Evolutionary conservation across 352 stramenopile genomes (phyloP), one percentile per base, ranked within the genome.

Genomic region (Thalassiosira mediterranea): DNA sequence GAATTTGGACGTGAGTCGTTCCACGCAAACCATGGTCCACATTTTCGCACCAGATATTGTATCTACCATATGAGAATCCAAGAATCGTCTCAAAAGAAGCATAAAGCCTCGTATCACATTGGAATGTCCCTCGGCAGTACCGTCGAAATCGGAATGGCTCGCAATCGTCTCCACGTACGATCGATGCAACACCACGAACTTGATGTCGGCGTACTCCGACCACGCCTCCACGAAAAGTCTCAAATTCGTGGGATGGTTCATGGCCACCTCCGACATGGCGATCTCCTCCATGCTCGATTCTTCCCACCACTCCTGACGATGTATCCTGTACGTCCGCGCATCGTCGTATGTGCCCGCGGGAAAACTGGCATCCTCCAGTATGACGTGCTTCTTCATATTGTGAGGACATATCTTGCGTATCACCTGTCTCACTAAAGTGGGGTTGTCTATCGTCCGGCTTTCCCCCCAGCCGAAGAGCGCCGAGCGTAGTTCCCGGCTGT

Each of bases 181-280:
- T 32, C 65, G 40, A 28, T 74, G 53, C 4, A 74, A 19, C 3
- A 74, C 65, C 7, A 74, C 23, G n/a, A 67, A 67, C 29, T 74
- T 74, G 8, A 74, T 60, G 5, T 74, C 65, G 3, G 49, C 52
- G 44, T 65, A 54, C 4, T 42, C 37, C 1, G 53, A 17, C 38
- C 66, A 74, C 8, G 37, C 2, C n/a, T 52, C 19, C 26, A 60
- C 48, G 25, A 74, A 66, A 3, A 38, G 37, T n/a, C 58, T 23
- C 21, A 74, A 38, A 40, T 74, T 54, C 13, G 49, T 32, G 17
- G 65, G 65, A 49, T 74, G 52, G 19, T 28, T n/a, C 0, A 44
- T 28, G 0, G 66, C 66, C 7, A 52, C 23, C 17, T 26, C 23
- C 11, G 46, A 40, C 15, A 64, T 61, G 17, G 54, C 44, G 46